Evolutionary conservation across 805 yeast genomes (phyloP).

Genomic region (Clavispora fructus): DNA sequence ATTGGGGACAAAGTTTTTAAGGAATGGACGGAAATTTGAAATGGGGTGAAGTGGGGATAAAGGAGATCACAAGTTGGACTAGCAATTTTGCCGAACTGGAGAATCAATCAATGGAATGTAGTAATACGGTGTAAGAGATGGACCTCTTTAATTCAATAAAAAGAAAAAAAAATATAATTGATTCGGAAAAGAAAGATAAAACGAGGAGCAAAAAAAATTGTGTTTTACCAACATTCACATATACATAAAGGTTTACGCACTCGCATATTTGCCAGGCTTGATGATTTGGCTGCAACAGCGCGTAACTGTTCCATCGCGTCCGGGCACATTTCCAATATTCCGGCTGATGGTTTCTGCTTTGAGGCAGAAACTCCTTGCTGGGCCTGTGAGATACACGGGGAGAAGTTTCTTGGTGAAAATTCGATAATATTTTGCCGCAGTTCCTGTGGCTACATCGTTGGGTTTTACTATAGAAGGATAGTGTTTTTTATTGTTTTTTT

Average conservation of each 20-base stretch:
- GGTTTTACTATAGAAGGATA: neutral
- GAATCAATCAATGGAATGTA: neutral
- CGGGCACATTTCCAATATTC: neutral
- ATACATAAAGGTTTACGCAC: slow-evolving; percentile 1
- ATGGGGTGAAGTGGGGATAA: neutral
- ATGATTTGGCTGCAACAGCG: slow-evolving; percentile 8
- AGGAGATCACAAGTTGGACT: neutral
- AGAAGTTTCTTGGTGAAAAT: neutral
- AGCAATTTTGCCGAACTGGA: neutral
- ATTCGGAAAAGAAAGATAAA: neutral
- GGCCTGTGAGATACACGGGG: neutral
- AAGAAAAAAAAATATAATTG: neutral
- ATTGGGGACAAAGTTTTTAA: neutral
- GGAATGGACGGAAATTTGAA: neutral
- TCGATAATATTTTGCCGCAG: neutral
- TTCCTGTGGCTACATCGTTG: neutral
- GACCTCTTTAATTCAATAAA: neutral
- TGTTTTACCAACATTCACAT: neutral
- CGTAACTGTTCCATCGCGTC: neutral
- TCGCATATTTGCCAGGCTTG: neutral
- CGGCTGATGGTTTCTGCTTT: no score
- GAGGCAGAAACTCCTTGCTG: no score
- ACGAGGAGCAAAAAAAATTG: neutral
- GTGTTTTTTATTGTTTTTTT: neutral
- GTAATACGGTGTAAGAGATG: neutral